Evolutionary conservation across 306 rosid species (phyloP).

Genomic region (Prunus mira): DNA sequence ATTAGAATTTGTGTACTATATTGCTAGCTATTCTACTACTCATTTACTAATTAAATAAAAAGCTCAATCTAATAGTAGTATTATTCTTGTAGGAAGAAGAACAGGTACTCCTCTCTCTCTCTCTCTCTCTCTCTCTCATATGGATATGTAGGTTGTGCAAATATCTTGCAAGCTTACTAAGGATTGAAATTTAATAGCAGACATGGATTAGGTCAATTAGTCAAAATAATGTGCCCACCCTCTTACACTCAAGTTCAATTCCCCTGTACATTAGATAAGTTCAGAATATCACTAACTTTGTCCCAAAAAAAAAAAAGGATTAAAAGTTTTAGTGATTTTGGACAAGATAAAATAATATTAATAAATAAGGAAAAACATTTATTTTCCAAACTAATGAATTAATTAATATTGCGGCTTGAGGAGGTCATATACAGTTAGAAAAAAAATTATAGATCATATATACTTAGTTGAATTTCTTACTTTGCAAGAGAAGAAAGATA

Average conservation of each 20-base stretch:
- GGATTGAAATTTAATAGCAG: neutral
- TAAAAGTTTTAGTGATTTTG: neutral
- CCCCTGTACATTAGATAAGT: too few relatives aligned
- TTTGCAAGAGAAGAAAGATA: neutral
- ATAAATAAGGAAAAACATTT: neutral
- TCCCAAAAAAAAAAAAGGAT: neutral
- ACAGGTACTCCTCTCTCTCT: too few relatives aligned
- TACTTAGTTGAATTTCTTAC: neutral
- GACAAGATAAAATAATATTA: neutral
- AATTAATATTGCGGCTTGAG: neutral
- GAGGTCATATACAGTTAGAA: neutral
- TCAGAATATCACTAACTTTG: too few relatives aligned
- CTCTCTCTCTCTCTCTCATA: neutral
- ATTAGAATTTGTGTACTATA: constrained; percentile 1
- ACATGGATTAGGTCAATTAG: too few relatives aligned
- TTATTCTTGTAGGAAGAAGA: neutral
- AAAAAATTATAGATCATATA: neutral
- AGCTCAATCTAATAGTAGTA: neutral
- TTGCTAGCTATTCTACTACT: neutral
- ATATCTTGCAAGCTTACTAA: neutral
- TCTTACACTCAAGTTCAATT: too few relatives aligned
- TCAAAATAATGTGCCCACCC: too few relatives aligned
- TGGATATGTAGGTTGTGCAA: neutral
- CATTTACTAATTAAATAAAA: neutral
- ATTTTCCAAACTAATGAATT: neutral